Base-by-base conservation (phyloP, 441 rosid genomes). In the Gossypium davidsonii region DNA sequence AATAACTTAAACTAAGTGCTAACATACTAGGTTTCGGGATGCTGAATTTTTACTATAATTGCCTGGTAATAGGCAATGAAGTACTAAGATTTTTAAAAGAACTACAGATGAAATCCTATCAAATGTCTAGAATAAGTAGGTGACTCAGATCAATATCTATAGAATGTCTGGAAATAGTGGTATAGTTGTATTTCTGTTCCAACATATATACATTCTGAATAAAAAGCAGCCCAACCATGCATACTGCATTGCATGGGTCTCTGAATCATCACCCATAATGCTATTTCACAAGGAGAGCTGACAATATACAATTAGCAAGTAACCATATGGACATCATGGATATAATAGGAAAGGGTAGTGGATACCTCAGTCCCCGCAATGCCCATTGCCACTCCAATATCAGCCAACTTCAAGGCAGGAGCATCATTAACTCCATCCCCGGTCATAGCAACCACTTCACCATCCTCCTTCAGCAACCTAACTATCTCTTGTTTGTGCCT, bases 391-490 rank as follows among this genome's bases (percentile, higher is more conserved):
- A 93, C 58, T 15, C 98, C 98, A 37, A 93, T 93, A 74, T 93
- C 98, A 76, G 97, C 98, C 86, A 93, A 77, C 83, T 93, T 93
- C 63, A 93, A 76, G 46, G 98, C 98, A 71, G 97, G 97, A 46
- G 97, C 97, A 82, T 93, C 98, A 72, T 93, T 93, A 70, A 91
- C 97, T 69, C 98, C 98, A 79, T 93, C 98, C 71, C 97, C 98
- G 26, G 98, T 93, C 98, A 93, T 93, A 25, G 98, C 98, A 81
- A 93, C 98, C 17, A 91, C 95, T 82, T 96, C 98, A n/a, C 96
- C 99, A 71, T 89, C 97, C 80, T 88, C 99, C 78, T 96, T 90
- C 42, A 96, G 97, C 83, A 93, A 73, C 86, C 97, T 87, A 56
- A 96, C 98, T 73, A 96, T 96, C 74, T 96, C 99, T 80, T 95